Percentiles rank a stretch among this genome's conserved stretches.
These are phyloP conservation scores for Simmondsia chinensis DNA, from an alignment of 148 eudicot species.

Conservation along the genomic window DNA sequence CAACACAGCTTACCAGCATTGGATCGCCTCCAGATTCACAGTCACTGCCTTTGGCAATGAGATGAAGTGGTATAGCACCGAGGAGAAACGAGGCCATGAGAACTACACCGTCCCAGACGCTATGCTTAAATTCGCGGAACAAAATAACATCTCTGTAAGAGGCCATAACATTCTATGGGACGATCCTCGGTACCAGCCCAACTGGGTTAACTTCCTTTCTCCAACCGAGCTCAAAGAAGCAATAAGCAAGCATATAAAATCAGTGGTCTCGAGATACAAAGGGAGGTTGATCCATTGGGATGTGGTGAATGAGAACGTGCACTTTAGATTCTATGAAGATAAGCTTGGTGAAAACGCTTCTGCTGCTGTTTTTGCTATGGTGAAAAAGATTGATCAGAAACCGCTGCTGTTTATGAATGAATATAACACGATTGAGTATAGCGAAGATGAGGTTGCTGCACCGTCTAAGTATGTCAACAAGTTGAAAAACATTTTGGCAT, in stretches of 20 bases:
- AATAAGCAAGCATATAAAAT: constrained; percentile 19
- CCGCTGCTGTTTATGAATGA: constrained; percentile 54
- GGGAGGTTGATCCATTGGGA: constrained; percentile 59
- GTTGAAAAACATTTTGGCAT: constrained; percentile 22
- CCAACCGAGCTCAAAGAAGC: constrained; percentile 17
- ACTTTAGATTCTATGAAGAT: constrained; percentile 28
- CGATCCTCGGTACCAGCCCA: constrained; percentile 28
- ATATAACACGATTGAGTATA: constrained; percentile 42
- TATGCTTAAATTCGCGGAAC: constrained; percentile 28
- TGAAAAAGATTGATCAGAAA: constrained; percentile 27
- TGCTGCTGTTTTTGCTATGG: constrained; percentile 29
- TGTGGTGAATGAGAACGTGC: constrained; percentile 71
- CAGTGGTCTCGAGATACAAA: constrained; percentile 48
- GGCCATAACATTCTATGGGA: constrained; percentile 41
- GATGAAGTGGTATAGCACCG: constrained; percentile 37
- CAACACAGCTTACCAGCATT: constrained; percentile 35
- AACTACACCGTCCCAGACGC: constrained; percentile 29
- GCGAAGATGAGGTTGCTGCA: constrained; percentile 18
- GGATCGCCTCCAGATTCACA: constrained; percentile 43
- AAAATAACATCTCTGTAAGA: constrained; percentile 23
- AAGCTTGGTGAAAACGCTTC: constrained; percentile 54
- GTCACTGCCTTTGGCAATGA: constrained; percentile 38
- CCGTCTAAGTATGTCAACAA: constrained; percentile 43
- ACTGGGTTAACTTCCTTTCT: constrained; percentile 19
- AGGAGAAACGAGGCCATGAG: constrained; percentile 21